Evolutionary conservation across 2,329 filamentous ascomycete species (phyloP).

Genomic region (Hypocreales sp.): DNA sequence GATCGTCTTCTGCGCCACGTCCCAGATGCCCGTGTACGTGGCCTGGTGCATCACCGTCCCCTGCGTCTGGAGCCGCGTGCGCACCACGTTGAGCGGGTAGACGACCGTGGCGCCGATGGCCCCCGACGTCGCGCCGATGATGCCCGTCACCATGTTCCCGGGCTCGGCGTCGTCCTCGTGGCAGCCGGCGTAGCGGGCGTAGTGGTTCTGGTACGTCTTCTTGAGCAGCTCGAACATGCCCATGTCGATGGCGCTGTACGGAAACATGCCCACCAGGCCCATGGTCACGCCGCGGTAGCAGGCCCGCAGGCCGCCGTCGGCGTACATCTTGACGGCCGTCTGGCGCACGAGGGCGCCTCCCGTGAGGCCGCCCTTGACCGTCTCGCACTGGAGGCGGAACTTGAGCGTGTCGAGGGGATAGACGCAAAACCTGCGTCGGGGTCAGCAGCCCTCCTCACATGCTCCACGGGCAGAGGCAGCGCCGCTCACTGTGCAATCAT

Average conservation of each 20-base stretch:
- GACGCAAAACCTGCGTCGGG: conserved; percentile 58
- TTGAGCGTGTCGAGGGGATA: conserved; percentile 84
- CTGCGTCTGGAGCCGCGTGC: conserved; percentile 85
- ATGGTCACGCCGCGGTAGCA: conserved; percentile 91
- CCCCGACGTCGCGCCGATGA: conserved; percentile 82
- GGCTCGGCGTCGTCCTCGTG: conserved; percentile 74
- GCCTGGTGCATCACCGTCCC: conserved; percentile 82
- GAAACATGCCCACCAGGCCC: conserved; percentile 92
- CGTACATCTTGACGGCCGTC: conserved; percentile 78
- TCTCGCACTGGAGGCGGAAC: conserved; percentile 81
- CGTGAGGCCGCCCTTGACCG: conserved; percentile 67
- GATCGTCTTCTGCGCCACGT: conserved; percentile 74
- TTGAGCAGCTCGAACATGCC: conserved; percentile 93
- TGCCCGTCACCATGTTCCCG: conserved; percentile 69
- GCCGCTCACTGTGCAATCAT: conserved; percentile 73
- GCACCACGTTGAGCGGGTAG: conserved; percentile 85
- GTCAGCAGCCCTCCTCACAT: conserved; percentile 1
- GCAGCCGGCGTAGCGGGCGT: conserved; percentile 51
- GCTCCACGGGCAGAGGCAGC: neutral
- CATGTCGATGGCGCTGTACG: conserved; percentile 92
- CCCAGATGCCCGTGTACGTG: conserved; percentile 81
- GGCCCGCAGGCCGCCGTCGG: conserved; percentile 53
- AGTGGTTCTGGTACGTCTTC: conserved; percentile 50
- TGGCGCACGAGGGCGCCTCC: conserved; percentile 71
- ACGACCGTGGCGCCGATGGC: conserved; percentile 88